phyloP scores from a whole-genome alignment of 768 basidiomycete species.

The Lactifluus hygrophoroides region DNA sequence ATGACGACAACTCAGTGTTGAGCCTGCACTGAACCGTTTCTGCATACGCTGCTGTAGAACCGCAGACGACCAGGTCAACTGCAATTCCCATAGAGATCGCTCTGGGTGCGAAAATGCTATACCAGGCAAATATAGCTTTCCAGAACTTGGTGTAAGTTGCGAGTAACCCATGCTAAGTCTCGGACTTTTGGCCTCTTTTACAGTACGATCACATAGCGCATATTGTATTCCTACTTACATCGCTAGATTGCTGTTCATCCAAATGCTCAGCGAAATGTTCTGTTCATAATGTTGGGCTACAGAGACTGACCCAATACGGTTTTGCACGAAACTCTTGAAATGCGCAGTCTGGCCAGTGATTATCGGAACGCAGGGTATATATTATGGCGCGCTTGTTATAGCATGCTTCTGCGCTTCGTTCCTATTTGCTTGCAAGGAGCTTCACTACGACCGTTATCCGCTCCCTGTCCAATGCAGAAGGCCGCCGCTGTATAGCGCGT shows the following conservation, averaged over 20 bases:
- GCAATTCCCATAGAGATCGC: constrained; percentile 44
- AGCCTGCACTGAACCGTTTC: constrained; percentile 38
- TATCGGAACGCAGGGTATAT: too few relatives aligned
- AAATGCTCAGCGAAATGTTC: background rate
- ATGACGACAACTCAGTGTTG: constrained; percentile 30
- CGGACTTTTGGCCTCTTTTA: background rate
- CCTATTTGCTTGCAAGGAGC: too few relatives aligned
- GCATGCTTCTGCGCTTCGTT: too few relatives aligned
- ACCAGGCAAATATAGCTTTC: constrained; percentile 41
- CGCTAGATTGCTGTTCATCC: background rate
- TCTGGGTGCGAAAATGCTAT: constrained; percentile 35
- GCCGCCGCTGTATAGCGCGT: too few relatives aligned
- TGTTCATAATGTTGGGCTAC: background rate
- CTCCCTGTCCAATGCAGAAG: too few relatives aligned
- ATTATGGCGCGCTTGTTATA: too few relatives aligned
- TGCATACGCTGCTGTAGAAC: constrained; percentile 40
- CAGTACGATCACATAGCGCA: background rate
- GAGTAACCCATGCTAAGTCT: constrained; percentile 20
- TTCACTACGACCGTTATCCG: too few relatives aligned
- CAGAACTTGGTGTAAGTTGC: constrained; percentile 28
- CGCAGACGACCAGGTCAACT: constrained; percentile 37
- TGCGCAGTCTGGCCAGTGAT: background rate
- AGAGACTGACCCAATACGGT: background rate
- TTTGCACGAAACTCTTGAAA: too few relatives aligned
- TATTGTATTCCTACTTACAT: constrained; percentile 4